Evolutionary conservation across 441 rosid species (phyloP).

Genomic region (Cnidoscolus chayamansa): DNA sequence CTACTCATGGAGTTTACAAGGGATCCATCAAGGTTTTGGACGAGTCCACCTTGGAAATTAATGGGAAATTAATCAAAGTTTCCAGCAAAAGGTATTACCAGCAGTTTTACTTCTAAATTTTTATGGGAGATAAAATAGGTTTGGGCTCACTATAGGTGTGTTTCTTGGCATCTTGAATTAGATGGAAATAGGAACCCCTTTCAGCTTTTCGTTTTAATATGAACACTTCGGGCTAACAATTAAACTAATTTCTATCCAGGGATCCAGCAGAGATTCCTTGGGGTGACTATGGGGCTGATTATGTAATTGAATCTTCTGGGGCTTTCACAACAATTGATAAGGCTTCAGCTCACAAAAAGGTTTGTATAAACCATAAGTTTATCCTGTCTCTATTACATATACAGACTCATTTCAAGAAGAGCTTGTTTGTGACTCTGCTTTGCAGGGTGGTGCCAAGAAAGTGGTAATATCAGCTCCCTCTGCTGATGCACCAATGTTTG

Average conservation of each 20-base stretch:
- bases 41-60: slow-evolving; percentile 80
- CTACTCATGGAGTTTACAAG: slow-evolving; percentile 82
- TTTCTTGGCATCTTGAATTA: slow-evolving; percentile 3
- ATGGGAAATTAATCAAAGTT: slow-evolving; percentile 74
- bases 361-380: slow-evolving; percentile 17
- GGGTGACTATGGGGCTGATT: slow-evolving; percentile 89
- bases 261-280: slow-evolving; percentile 95
- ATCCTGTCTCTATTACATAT: neutral
- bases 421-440: slow-evolving; percentile 12
- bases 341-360: slow-evolving; percentile 91
- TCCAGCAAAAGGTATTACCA: slow-evolving; percentile 62
- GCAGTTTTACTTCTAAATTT: neutral
- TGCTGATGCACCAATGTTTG: slow-evolving; percentile 99
- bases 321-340: slow-evolving; percentile 77
- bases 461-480: slow-evolving; percentile 98
- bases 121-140: neutral
- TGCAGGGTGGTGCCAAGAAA: slow-evolving; percentile 92
- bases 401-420: slow-evolving; percentile 2
- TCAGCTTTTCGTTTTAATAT: neutral
- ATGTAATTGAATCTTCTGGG: slow-evolving; percentile 94
- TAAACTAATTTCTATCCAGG: slow-evolving; percentile 38
- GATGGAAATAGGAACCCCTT: neutral
- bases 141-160: neutral
- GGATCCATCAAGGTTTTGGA: slow-evolving; percentile 74
- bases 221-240: slow-evolving; percentile 17